These are phyloP conservation scores for Phoenix dactylifera DNA, from an alignment of 176 grass and related monocot genomes.

Conservation along the genomic window DNA sequence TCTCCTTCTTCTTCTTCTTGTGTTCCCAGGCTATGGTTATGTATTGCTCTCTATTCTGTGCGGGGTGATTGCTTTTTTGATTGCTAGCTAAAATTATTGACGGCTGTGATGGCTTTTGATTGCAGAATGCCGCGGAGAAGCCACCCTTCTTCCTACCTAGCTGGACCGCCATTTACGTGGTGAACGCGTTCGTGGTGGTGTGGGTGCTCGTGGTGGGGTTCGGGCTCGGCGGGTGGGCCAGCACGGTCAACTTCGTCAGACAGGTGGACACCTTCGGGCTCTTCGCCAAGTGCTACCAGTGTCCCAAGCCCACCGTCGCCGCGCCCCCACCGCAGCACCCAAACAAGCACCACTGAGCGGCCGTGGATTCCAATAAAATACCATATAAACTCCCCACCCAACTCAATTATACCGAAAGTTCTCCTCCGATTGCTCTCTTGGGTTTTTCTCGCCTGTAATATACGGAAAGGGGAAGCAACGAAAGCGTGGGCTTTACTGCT, in stretches of 20 bases:
- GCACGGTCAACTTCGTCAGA: slow-evolving; percentile 62
- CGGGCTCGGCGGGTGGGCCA: slow-evolving; percentile 78
- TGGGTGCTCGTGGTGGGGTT: slow-evolving; percentile 86
- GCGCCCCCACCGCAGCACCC: slow-evolving; percentile 15
- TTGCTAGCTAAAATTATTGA: no score
- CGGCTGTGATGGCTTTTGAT: not conserved
- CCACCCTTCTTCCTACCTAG: slow-evolving; percentile 62
- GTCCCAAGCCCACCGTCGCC: slow-evolving; percentile 37
- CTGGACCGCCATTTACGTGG: slow-evolving; percentile 68
- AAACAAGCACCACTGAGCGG: slow-evolving; percentile 18
- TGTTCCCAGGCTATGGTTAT: no score
- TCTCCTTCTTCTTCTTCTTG: no score
- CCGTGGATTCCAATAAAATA: no score
- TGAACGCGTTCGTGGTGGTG: slow-evolving; percentile 70
- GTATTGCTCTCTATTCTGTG: no score
- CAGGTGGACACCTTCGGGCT: slow-evolving; percentile 85
- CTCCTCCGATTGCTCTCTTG: no score
- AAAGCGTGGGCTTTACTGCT: no score
- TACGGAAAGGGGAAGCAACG: no score
- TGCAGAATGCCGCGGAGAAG: slow-evolving; percentile 76
- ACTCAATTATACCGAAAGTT: no score
- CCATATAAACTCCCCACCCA: no score
- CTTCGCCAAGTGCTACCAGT: slow-evolving; percentile 91
- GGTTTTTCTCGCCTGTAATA: no score
- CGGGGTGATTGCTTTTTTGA: no score